A percentile compares a stretch with the other conserved stretches of the same genome.
Evolutionary conservation across 2,329 filamentous ascomycete species (phyloP).

Genomic region (Colletotrichum sp.): DNA sequence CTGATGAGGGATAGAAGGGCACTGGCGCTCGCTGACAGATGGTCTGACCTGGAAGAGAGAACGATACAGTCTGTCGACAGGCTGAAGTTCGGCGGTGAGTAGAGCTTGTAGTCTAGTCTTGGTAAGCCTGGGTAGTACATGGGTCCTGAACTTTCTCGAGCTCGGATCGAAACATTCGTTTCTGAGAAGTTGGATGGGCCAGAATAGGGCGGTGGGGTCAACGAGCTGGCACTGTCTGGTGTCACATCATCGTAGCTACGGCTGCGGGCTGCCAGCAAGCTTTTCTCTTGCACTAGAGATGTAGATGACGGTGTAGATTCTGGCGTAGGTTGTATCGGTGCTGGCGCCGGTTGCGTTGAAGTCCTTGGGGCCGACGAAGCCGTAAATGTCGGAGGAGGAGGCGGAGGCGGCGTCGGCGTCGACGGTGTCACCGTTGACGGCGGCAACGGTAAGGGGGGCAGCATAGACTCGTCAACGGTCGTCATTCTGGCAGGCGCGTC

Average conservation of each 20-base stretch:
- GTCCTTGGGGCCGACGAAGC: not conserved
- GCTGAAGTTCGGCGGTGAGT: slow-evolving; percentile 56
- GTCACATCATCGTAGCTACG: not conserved
- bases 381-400: not conserved
- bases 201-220: slow-evolving; percentile 38
- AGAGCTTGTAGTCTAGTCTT: slow-evolving; percentile 55
- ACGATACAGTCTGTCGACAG: slow-evolving; percentile 53
- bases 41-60: slow-evolving; percentile 51
- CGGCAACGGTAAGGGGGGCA: not conserved
- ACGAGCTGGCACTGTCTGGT: not conserved
- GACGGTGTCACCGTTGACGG: not conserved
- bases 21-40: slow-evolving; percentile 49
- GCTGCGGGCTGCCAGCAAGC: not conserved
- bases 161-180: not conserved
- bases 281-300: not conserved
- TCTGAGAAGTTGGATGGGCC: slow-evolving; percentile 30
- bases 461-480: not conserved
- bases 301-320: not conserved
- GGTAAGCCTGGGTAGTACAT: slow-evolving; percentile 53
- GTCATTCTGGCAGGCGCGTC: not conserved
- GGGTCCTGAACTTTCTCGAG: slow-evolving; percentile 25
- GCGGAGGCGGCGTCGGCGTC: not conserved
- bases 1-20: slow-evolving; percentile 53
- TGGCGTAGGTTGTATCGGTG: not conserved
- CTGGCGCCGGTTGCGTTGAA: not conserved